Base-by-base conservation (phyloP, 305 asterid species). In the Withania somnifera region DNA sequence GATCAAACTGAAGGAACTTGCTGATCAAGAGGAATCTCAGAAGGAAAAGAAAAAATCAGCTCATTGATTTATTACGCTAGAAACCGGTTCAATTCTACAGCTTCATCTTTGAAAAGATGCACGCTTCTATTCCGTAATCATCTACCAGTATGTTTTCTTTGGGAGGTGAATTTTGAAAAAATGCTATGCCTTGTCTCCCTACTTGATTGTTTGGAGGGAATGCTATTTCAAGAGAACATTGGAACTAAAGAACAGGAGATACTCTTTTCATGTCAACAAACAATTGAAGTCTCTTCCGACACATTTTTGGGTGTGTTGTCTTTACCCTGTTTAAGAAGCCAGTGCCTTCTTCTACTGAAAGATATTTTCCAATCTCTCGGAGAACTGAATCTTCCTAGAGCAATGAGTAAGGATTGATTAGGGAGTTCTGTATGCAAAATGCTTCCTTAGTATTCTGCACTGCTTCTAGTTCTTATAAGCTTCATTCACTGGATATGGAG, bases 401-500 rank as follows among this genome's bases (percentile, higher is more conserved):
- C 11, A 30, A 77, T 42, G 69, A 82, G 50, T 51, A 73, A 11
- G 79, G 30, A 45, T 61, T 38, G 20, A 52, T 77, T 19, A 53
- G 11, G 40, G 89, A 88, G 5, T 91, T 90, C 58, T 90, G 93
- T 86, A 86, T 88, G 77, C 73, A 79, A 52, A 86, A 57, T 53
- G 91, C 96, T 57, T 83, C 90, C 13, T 71, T 92, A 71, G 73
- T 92, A 24, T 92, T 94, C 67, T 92, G 96, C 88, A 92, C 97
- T 0, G 86, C 88, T 57, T 89, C 93, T 38, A 85, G 93, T 11
- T 82, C 97, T 1, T 92, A 58, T 60, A 87, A 60, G 83, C 84
- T 92, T 28, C 92, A 92, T 52, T 47, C 73, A 7, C 8, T 81
- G 26, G 77, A 83, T 71, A 81, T 81, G 79, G 87, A 90, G 50